Evolutionary conservation across 257 asterid genomes (phyloP), one percentile per base, ranked within the genome.

Genomic region (Prunella vulgaris): DNA sequence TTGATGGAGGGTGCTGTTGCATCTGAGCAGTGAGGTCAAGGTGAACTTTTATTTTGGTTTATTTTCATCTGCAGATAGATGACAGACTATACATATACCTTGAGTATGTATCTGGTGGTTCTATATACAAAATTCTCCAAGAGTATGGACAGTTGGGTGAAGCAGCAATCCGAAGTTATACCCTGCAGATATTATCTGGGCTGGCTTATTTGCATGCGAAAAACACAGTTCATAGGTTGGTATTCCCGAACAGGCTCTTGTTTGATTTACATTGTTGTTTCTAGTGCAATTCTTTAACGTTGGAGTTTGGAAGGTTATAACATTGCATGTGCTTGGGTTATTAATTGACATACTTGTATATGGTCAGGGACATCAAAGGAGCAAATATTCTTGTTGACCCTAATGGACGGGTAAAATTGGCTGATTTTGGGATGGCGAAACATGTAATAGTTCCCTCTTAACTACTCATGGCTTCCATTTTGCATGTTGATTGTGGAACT

Each of bases 401-500:
- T 52, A 79, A 78, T 68, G 96, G 96, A 30, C 80, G 84, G 59
- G 84, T 87, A 66, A 85, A 85, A 74, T 74, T 87, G 82, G 94
- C 90, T 37, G 90, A 89, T 76, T 85, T 85, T 64, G 96, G 96
- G 79, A 85, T 89, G 86, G 90, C 92, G 57, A 87, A 87, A 72
- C 89, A 84, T 77, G 90, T 87, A 82, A 60, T 79, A 32, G 15
- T 21, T 49, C 71, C 52, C 70, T 69, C 71, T 51, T 27, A 28
- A 54, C 71, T 61, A 44, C 58, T 71, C 30, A 17, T 48, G 12
- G 42, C 60, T 60, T 63, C 12, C 59, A 48, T 53, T 66, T 24
- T 68, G 44, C 20, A 37, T 53, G 17, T 54, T 35, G 13, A 35
- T 22, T 68, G 27, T n/a, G 70, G 15, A 51, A 21, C 28, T 54